Evolutionary conservation across 225 moss, liverwort and hornwort species (phyloP).

Genomic region (Physcomitrium patens): DNA sequence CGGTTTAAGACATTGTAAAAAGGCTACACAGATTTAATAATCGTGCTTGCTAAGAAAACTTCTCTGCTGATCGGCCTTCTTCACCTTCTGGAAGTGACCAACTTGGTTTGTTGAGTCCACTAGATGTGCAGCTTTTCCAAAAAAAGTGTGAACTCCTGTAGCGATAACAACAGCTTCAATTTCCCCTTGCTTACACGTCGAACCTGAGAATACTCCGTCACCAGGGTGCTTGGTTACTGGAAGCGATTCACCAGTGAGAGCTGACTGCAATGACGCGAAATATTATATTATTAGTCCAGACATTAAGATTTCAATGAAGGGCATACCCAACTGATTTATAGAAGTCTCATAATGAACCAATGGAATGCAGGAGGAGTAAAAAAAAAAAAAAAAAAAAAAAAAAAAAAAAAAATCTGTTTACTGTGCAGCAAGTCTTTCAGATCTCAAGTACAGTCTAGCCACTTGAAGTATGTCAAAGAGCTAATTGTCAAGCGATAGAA

Average conservation of each 20-base stretch:
- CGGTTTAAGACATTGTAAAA: not conserved
- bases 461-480: slow-evolving; percentile 1
- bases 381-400: no score
- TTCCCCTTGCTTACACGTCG: slow-evolving; percentile 68
- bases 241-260: slow-evolving; percentile 57
- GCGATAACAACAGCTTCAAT: slow-evolving; percentile 68
- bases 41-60: not conserved
- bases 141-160: slow-evolving; percentile 67
- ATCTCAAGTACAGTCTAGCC: not conserved
- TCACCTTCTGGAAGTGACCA: slow-evolving; percentile 68
- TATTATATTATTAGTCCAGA: not conserved
- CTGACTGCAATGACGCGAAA: slow-evolving; percentile 41
- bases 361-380: no score
- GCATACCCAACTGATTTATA: no score
- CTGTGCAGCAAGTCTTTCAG: no score
- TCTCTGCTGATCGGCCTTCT: not conserved
- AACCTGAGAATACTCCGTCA: slow-evolving; percentile 55
- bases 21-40: not conserved
- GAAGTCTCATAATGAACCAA: no score
- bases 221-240: slow-evolving; percentile 55
- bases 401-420: no score
- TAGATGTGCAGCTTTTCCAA: slow-evolving; percentile 72
- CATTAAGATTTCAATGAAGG: not conserved
- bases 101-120: slow-evolving; percentile 73
- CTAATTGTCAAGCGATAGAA: not conserved